Evolutionary conservation across 768 basidiomycete genomes (phyloP).

Genomic region (Calocybe indica): DNA sequence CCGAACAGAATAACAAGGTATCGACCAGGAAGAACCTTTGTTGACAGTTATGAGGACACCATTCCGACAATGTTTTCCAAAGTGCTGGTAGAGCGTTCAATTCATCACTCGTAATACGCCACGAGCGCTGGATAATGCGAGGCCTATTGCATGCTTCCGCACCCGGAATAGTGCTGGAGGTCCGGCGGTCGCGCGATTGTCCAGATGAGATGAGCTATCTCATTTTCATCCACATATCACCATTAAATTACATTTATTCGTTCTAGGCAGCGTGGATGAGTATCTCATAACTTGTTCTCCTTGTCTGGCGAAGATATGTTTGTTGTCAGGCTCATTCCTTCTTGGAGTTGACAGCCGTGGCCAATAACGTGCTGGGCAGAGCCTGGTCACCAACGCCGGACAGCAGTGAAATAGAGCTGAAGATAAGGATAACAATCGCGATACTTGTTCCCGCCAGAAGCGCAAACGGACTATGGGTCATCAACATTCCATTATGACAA

Average conservation of each 20-base stretch:
- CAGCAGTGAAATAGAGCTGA: slow-evolving; percentile 63
- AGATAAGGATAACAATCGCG: slow-evolving; percentile 55
- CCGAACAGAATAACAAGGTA: no score
- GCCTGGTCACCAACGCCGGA: slow-evolving; percentile 53
- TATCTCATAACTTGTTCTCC: not conserved
- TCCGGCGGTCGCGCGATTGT: no score
- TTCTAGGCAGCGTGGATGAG: not conserved
- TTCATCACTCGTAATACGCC: no score
- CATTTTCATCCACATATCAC: not conserved
- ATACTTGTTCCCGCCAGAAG: slow-evolving; percentile 66
- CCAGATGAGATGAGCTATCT: no score
- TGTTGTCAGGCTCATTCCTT: slow-evolving; percentile 37
- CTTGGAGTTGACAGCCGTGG: slow-evolving; percentile 47
- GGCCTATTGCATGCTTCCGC: no score
- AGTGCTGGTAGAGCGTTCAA: no score
- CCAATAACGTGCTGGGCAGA: slow-evolving; percentile 71
- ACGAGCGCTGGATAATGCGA: no score
- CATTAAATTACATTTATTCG: not conserved
- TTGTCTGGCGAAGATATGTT: not conserved
- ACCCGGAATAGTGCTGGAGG: no score
- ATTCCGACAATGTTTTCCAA: no score
- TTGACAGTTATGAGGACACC: no score
- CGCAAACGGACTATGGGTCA: slow-evolving; percentile 57
- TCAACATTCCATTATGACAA: slow-evolving; percentile 4
- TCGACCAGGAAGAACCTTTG: no score